These are phyloP conservation scores for Dactylonectria macrodidyma DNA, from an alignment of 2,329 filamentous ascomycete genomes.

Conservation along the genomic window DNA sequence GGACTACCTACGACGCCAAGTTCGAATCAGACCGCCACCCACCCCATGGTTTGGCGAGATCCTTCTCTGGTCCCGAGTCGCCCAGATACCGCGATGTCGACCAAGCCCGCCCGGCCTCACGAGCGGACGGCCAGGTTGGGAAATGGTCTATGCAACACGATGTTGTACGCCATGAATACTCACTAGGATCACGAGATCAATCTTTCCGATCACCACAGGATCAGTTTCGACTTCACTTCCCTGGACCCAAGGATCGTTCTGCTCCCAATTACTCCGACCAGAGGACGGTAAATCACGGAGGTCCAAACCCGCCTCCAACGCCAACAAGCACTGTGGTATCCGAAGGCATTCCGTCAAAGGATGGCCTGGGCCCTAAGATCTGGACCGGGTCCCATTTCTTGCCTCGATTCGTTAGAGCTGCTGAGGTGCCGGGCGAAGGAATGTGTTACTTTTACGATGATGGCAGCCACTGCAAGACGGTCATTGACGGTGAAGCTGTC, in stretches of 20 bases:
- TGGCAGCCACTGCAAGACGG: conserved; percentile 84
- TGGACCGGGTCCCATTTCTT: conserved; percentile 79
- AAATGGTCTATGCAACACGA: conserved; percentile 60
- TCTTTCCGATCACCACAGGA: conserved; percentile 53
- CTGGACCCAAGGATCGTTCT: conserved; percentile 53
- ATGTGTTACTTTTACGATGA: conserved; percentile 91
- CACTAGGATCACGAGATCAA: conserved; percentile 59
- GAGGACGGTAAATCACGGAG: conserved; percentile 38
- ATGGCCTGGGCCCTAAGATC: conserved; percentile 76
- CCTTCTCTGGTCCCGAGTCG: conserved; percentile 61
- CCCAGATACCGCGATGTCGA: conserved; percentile 61
- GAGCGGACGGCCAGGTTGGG: conserved; percentile 54
- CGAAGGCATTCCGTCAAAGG: conserved; percentile 67
- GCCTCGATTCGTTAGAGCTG: conserved; percentile 74
- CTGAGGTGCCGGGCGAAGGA: conserved; percentile 82
- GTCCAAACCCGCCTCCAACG: conserved; percentile 48
- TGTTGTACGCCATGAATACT: conserved; percentile 60
- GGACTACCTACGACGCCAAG: conserved; percentile 63
- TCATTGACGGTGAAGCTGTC: conserved; percentile 88
- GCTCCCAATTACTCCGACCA: conserved; percentile 48
- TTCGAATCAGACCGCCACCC: conserved; percentile 59
- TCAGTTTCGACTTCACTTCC: conserved; percentile 54
- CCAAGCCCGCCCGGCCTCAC: conserved; percentile 52
- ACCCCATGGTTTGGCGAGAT: conserved; percentile 46
- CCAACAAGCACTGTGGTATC: conserved; percentile 50